These are phyloP conservation scores for Hyaloscypha hepaticicola DNA, from an alignment of 495 filamentous ascomycete species.

Conservation along the genomic window DNA sequence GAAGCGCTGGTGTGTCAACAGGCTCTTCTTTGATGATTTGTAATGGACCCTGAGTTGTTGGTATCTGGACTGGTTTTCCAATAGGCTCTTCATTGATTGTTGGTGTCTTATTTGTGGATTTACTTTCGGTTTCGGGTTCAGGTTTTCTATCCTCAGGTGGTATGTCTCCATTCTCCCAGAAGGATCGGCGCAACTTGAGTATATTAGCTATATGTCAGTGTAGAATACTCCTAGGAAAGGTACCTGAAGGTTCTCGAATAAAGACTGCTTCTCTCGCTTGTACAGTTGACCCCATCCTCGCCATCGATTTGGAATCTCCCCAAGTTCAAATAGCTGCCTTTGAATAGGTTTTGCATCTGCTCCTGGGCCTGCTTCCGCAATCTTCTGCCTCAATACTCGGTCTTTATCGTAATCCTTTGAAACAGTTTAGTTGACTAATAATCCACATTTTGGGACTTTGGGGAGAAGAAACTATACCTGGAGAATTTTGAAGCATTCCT, in stretches of 20 bases:
- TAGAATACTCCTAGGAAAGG: background rate
- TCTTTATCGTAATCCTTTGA: constrained; percentile 11
- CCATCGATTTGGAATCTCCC: constrained; percentile 8
- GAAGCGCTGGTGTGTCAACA: background rate
- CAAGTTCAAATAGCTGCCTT: constrained; percentile 5
- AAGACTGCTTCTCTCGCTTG: background rate
- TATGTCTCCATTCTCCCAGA: constrained; percentile 6
- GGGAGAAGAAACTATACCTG: constrained; percentile 1
- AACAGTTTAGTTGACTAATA: background rate
- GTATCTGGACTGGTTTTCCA: background rate
- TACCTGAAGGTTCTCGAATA: constrained; percentile 11
- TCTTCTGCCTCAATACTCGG: background rate
- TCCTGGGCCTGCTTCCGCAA: background rate
- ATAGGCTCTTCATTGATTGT: background rate
- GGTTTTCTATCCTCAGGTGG: background rate
- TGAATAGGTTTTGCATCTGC: background rate
- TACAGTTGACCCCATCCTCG: constrained; percentile 7
- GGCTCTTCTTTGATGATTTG: background rate
- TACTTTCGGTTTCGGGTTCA: background rate
- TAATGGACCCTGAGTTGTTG: background rate
- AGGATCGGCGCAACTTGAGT: background rate
- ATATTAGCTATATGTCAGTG: background rate
- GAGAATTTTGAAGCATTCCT: constrained; percentile 5
- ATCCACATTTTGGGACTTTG: background rate
- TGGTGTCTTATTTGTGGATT: background rate